Percentiles rank a stretch among this genome's conserved stretches.
These are phyloP conservation scores for Aspergillus campestris DNA, from an alignment of 495 filamentous ascomycete species.

Conservation along the genomic window DNA sequence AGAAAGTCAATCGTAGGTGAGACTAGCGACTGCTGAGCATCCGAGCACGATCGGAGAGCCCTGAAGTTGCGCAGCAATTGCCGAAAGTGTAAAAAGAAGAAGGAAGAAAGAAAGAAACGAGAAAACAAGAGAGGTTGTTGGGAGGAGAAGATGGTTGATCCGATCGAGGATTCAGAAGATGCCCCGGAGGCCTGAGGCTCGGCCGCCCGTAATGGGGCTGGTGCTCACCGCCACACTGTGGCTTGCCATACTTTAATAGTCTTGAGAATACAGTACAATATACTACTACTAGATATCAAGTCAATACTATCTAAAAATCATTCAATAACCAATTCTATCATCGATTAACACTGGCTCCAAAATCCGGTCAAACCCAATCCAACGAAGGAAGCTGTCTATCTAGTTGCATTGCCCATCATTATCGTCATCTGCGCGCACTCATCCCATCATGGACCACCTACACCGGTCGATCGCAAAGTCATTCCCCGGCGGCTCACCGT, in stretches of 20 bases:
- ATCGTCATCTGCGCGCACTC: too few species aligned
- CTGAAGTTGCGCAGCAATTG: background rate
- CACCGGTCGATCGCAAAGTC: too few species aligned
- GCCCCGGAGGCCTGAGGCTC: constrained; percentile 10
- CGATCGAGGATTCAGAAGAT: background rate
- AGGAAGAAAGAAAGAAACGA: too few species aligned
- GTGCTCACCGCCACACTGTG: constrained; percentile 12
- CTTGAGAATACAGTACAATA: background rate
- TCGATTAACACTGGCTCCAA: too few species aligned
- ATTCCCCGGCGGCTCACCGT: background rate
- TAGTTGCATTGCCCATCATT: too few species aligned
- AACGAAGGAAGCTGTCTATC: too few species aligned
- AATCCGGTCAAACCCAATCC: too few species aligned
- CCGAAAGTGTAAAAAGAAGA: too few species aligned
- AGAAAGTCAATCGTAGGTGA: background rate
- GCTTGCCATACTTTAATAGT: background rate
- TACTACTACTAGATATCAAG: background rate
- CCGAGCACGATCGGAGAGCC: constrained; percentile 1
- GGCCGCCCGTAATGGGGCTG: constrained; percentile 5
- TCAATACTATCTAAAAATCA: background rate
- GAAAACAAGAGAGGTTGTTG: background rate
- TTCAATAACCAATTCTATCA: too few species aligned
- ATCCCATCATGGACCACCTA: background rate
- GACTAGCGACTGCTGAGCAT: background rate
- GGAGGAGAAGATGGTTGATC: background rate